These are phyloP conservation scores for Melampsora larici-populina DNA, from an alignment of 1,284 basidiomycete genomes.

Conservation along the genomic window DNA sequence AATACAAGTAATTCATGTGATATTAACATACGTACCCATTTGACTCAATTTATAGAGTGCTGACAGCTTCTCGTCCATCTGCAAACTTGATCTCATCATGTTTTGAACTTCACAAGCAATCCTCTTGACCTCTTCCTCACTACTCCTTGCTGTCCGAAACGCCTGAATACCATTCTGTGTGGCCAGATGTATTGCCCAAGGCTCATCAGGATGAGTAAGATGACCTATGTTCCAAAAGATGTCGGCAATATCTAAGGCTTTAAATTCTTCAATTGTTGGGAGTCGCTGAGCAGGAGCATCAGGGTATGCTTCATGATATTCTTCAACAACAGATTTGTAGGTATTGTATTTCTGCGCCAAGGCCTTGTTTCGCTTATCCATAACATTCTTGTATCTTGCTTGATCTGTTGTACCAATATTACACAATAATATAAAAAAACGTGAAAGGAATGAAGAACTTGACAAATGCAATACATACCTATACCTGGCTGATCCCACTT, in stretches of 20 bases:
- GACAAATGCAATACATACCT: too few species aligned
- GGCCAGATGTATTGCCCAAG: neutral
- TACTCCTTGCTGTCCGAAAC: neutral
- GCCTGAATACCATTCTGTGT: constrained; percentile 14
- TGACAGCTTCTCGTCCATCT: too few species aligned
- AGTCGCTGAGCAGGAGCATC: neutral
- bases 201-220: constrained; percentile 9
- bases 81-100: too few species aligned
- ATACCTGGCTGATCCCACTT: too few species aligned
- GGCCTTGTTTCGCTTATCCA: neutral
- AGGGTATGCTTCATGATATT: neutral
- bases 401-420: neutral
- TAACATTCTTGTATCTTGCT: neutral
- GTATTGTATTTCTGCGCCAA: neutral
- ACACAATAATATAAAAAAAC: too few species aligned
- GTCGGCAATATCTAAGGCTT: neutral
- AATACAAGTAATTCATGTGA: too few species aligned
- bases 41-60: too few species aligned
- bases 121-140: too few species aligned
- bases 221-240: too few species aligned
- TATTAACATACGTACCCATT: too few species aligned
- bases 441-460: too few species aligned
- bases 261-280: neutral
- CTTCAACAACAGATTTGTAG: neutral
- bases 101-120: too few species aligned